Base-by-base conservation (phyloP, 192 early-diverging fungal species). In the Funneliformis mosseae region DNA sequence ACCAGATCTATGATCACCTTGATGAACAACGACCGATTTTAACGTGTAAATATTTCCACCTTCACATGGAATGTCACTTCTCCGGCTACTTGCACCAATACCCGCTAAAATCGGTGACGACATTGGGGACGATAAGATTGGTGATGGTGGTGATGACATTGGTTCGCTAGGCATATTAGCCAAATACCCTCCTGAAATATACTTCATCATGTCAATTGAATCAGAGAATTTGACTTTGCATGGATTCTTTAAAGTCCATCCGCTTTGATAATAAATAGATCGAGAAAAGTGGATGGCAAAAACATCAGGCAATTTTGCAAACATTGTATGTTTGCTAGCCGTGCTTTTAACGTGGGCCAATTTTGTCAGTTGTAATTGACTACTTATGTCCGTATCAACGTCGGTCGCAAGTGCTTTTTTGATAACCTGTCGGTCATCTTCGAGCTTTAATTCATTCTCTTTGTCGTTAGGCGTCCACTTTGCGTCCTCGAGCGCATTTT, bases 211-310 rank as follows among this genome's bases (percentile, higher is more conserved):
- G 83, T 97, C 94, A 11, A 98, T 88, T 16, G 87, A 82, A 33
- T 92, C 90, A 25, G 87, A 82, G 80, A 97, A 94, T 21, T 82
- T 80, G 7, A 98, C 92, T 33, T 84, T 87, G 45, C 92, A 90
- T 9, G 92, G 86, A 83, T 97, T 97, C 85, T 97, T 98, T 64
- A 89, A 81, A n/a, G 76, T 71, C 72, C 83, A 75, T 33, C 84
- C 83, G 90, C 94, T 67, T 8, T 94, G 90, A 72, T 91, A 78
- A 82, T 87, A 96, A 46, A 97, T 89, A 8, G 94, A 94, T 33
- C 96, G 91, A 63, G 96, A 94, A 68, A 98, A 89, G 74, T 97
- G 96, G 42, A 97, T 87, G 74, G 91, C 92, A 12, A 98, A 90
- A 42, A 93, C 86, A 41, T 86, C 88, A 5, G 97, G 97, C 3